phyloP scores from a whole-genome alignment of 495 filamentous ascomycete genomes.

The Pyrenopolyporus hunteri region DNA sequence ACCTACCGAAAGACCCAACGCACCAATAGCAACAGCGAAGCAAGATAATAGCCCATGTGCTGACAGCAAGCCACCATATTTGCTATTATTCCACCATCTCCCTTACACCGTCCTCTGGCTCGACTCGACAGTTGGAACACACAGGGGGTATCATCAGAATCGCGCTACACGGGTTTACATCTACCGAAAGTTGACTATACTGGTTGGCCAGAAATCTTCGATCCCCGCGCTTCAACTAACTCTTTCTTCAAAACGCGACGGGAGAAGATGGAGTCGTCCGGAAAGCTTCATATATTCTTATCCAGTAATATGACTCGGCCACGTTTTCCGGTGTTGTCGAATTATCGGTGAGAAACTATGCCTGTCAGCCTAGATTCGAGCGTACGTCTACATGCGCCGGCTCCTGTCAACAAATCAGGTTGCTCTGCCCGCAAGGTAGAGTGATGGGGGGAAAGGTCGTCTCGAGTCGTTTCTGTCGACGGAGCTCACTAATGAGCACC shows the following conservation, averaged over 20 bases:
- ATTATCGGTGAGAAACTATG: background rate
- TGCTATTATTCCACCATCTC: background rate
- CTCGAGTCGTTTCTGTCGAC: background rate
- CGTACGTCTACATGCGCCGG: background rate
- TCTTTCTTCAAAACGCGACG: background rate
- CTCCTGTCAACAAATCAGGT: background rate
- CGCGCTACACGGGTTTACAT: slow-evolving; percentile 3
- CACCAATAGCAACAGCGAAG: background rate
- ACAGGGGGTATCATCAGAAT: background rate
- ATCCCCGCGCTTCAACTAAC: slow-evolving; percentile 3
- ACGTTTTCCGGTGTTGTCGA: background rate
- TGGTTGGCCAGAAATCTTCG: slow-evolving; percentile 1
- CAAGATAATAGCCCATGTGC: background rate
- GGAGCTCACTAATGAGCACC: background rate
- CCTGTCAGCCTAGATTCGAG: background rate
- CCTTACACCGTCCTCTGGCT: background rate
- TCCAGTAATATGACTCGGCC: slow-evolving; percentile 2
- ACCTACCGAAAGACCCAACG: background rate
- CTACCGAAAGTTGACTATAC: slow-evolving; percentile 9
- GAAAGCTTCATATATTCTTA: background rate
- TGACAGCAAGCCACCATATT: background rate
- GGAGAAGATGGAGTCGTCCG: background rate
- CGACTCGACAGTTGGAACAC: background rate
- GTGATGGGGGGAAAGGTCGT: background rate
- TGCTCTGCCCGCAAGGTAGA: background rate